Percentiles rank a stretch among this genome's conserved stretches.
Evolutionary conservation across 345 rosid species (phyloP).

Genomic region (Salix caprea): DNA sequence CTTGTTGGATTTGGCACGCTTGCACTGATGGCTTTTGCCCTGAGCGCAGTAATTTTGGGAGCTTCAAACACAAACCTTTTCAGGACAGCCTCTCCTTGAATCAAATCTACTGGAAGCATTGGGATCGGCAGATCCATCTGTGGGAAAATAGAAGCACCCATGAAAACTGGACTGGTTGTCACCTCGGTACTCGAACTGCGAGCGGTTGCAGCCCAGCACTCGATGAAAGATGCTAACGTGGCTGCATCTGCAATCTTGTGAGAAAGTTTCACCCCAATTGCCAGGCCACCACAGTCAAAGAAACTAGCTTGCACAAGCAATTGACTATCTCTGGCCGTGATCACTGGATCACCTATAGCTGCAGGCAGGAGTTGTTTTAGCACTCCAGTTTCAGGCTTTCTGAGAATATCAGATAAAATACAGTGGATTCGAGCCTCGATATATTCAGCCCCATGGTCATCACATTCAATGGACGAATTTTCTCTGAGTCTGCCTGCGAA

Average conservation of each 20-base stretch:
- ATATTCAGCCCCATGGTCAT: slow-evolving; percentile 40
- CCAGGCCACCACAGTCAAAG: slow-evolving; percentile 30
- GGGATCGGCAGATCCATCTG: not conserved
- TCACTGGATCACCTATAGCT: not conserved
- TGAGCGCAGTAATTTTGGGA: not conserved
- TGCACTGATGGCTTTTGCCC: not conserved
- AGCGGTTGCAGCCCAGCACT: slow-evolving; percentile 22
- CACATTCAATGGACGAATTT: slow-evolving; percentile 28
- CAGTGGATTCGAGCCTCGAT: slow-evolving; percentile 27
- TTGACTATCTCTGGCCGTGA: slow-evolving; percentile 3
- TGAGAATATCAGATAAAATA: slow-evolving; percentile 22
- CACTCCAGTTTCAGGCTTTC: slow-evolving; percentile 13
- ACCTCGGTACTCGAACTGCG: not conserved
- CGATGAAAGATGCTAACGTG: slow-evolving; percentile 11
- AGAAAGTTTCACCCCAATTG: slow-evolving; percentile 11
- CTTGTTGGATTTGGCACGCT: slow-evolving; percentile 6
- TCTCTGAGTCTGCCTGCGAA: slow-evolving; percentile 16
- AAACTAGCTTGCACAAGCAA: slow-evolving; percentile 23
- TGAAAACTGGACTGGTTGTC: not conserved
- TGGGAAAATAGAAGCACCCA: slow-evolving; percentile 22
- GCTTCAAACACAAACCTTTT: slow-evolving; percentile 18
- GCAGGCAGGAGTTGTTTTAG: slow-evolving; percentile 24
- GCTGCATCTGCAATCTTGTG: slow-evolving; percentile 26
- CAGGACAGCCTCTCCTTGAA: not conserved
- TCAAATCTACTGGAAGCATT: not conserved